Conservation (phyloP, 23 red algal genomes). For the Gracilaria domingensis region DNA sequence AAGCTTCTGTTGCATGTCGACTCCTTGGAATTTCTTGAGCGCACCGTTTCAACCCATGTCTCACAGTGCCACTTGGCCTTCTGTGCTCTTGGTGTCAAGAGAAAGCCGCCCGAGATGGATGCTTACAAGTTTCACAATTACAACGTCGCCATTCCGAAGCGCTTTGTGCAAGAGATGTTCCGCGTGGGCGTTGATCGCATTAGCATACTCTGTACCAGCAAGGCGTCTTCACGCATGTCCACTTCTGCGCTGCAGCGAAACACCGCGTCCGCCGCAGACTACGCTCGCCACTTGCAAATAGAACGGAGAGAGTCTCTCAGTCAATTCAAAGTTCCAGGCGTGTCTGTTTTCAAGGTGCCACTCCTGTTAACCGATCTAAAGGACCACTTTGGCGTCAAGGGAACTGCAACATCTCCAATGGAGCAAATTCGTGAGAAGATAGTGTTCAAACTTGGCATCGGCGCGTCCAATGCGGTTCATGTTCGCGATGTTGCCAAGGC, state of each 20-base stretch:
- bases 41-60: conserved; percentile 15
- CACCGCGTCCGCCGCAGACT: neutral
- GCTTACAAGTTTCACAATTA: conserved; percentile 40
- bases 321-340: neutral
- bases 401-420: conserved; percentile 24
- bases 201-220: conserved; percentile 14
- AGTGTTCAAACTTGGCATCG: conserved; percentile 51
- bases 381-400: conserved; percentile 8
- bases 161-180: conserved; percentile 50
- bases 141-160: conserved; percentile 54
- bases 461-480: conserved; percentile 44
- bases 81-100: conserved; percentile 20
- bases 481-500: conserved; percentile 68
- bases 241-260: conserved; percentile 5
- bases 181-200: conserved; percentile 25
- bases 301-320: neutral
- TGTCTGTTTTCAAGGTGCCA: conserved; percentile 47
- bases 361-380: conserved; percentile 48
- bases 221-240: conserved; percentile 13
- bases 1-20: conserved; percentile 45
- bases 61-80: conserved; percentile 45
- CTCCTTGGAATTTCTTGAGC: conserved; percentile 45
- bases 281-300: conserved; percentile 5
- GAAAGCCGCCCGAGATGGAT: conserved; percentile 31
- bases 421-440: conserved; percentile 49